phyloP scores from a whole-genome alignment of 352 stramenopile genomes.

The Phytophthora boehmeriae region DNA sequence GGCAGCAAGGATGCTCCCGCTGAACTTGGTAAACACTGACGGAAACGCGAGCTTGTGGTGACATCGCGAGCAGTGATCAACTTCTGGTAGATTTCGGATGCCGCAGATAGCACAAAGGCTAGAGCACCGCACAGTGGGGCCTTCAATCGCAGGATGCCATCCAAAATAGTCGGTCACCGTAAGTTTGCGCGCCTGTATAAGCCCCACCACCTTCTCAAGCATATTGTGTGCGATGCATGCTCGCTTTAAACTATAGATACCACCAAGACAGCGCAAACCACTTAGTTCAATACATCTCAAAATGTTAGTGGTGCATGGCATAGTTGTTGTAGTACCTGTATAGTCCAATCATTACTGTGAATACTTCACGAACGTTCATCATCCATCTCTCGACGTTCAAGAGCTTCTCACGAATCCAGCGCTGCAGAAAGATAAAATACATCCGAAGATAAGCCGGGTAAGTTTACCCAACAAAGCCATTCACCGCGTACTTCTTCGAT shows the following conservation, averaged over 20 bases:
- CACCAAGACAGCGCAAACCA: no score
- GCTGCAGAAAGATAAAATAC: constrained; percentile 30
- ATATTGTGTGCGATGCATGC: constrained; percentile 66
- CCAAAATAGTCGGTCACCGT: constrained; percentile 78
- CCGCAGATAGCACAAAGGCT: constrained; percentile 73
- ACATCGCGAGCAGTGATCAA: constrained; percentile 58
- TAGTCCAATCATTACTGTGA: constrained; percentile 79
- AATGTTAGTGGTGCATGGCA: background rate
- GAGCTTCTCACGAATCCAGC: constrained; percentile 83
- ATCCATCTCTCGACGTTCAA: constrained; percentile 41
- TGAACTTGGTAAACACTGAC: constrained; percentile 80
- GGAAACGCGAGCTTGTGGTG: constrained; percentile 70
- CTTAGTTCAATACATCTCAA: no score
- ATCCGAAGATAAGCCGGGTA: background rate
- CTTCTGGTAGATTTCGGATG: constrained; percentile 76
- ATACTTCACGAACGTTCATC: constrained; percentile 73
- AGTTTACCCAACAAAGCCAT: constrained; percentile 4
- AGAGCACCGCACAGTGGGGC: constrained; percentile 71
- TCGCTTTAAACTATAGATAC: constrained; percentile 55
- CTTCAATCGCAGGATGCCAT: constrained; percentile 82
- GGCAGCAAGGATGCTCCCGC: constrained; percentile 67
- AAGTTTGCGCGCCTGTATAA: constrained; percentile 71
- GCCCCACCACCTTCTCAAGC: constrained; percentile 50
- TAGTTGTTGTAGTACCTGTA: constrained; percentile 54
- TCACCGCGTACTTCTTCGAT: background rate